A percentile compares a stretch with the other conserved stretches of the same genome.
Conservation (phyloP, 352 stramenopile species). For the Phytopythium cucurbitacearum region DNA sequence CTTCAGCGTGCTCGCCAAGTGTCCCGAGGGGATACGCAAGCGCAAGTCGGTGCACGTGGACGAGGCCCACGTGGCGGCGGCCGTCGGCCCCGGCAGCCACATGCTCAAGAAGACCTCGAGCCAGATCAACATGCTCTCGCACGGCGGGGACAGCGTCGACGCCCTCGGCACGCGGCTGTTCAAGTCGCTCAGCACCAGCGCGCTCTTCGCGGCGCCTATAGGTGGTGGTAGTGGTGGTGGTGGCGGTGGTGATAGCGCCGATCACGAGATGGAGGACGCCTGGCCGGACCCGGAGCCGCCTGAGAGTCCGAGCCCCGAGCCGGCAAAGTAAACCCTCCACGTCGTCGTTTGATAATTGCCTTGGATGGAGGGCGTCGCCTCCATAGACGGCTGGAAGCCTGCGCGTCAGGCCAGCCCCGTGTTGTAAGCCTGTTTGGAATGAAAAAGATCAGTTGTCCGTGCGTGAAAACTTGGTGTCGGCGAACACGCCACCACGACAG, state of each 20-base stretch:
- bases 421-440: no score
- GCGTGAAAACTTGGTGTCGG: background rate
- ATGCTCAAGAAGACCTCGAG: constrained; percentile 72
- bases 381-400: background rate
- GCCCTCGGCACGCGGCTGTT: constrained; percentile 10
- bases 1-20: constrained; percentile 59
- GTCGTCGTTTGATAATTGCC: background rate
- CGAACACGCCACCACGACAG: constrained; percentile 16
- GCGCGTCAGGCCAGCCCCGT: background rate
- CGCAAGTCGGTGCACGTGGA: constrained; percentile 70
- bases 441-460: no score
- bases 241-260: constrained; percentile 17
- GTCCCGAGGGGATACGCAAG: constrained; percentile 68
- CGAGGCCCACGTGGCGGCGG: constrained; percentile 12
- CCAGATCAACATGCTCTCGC: constrained; percentile 48
- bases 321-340: constrained; percentile 3
- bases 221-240: background rate
- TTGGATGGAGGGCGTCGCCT: background rate
- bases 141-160: constrained; percentile 7
- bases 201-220: background rate
- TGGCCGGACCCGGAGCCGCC: constrained; percentile 8
- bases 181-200: constrained; percentile 18
- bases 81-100: constrained; percentile 10
- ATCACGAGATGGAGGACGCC: constrained; percentile 53
- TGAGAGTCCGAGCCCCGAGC: constrained; percentile 4